Evolutionary conservation across 208 protist genomes (phyloP), one percentile per base, ranked within the genome.

Genomic region (Leishmania turanica): DNA sequence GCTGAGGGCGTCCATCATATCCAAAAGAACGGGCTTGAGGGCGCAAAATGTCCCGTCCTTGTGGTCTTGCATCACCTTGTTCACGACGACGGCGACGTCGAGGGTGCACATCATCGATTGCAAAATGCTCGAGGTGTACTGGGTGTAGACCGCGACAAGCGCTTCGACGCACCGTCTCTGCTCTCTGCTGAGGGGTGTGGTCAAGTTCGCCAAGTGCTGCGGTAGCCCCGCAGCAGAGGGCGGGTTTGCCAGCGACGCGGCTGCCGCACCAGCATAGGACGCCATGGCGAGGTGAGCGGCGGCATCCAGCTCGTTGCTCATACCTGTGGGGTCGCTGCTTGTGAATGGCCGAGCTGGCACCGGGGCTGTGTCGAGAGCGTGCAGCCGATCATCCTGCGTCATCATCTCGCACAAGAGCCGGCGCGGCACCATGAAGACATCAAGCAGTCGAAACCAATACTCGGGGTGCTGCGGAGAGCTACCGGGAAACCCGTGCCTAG

Each of bases 361-460:
- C 37, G 40, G 54, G 27, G 64, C 13, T 15, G 3, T 45, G 37
- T 15, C 45, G 7, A 31, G n/a, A 7, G 42, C 37, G n/a, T 34
- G 62, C 21, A 79, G 47, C 40, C 65, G 66, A 31, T 86, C 78
- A 40, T 86, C 78, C 40, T 86, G 73, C 56, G 47, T 60, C 49
- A 77, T 62, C 9, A 77, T 34, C 15, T 82, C 78, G 47, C 64
- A 77, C 17, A 94, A 87, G 49, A 93, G 71, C 47, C 84, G 88
- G 56, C 87, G 85, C 11, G 92, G 91, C 71, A 76, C 71, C 72
- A 89, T 88, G 75, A 96, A 90, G n/a, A 89, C 75, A 77, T 92
- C 87, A 47, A 96, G 83, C 15, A 96, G 79, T 27, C 80, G 79
- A 69, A 96, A 93, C 92, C 92, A 96, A 42, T 86, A 81, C 65